Evolutionary conservation across 768 basidiomycete species (phyloP), one percentile per base, ranked within the genome.

Genomic region (Lactarius trivialis): DNA sequence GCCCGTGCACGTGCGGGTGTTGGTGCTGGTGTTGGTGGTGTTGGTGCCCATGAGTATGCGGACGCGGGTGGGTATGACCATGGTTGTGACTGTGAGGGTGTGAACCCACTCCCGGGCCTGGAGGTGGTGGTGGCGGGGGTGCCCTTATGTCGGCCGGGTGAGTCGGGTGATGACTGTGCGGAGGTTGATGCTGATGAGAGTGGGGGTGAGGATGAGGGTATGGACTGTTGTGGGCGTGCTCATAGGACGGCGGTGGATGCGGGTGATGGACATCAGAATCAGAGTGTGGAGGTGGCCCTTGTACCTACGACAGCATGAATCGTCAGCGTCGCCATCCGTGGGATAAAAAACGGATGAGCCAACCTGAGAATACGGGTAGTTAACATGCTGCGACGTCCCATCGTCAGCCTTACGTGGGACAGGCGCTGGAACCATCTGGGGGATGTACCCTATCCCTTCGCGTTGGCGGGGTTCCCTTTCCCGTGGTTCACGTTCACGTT

Each of bases 391-490:
- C 39, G 37, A 57, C 32, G 34, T 21, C 60, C 55, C 64, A 43
- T 64, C 68, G 34, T 61, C 60, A 9, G 53, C 24, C 49, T 52
- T 64, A 51, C 60, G 60, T 21, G 55, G 60, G 30, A 63, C 34
- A 36, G 65, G 56, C 39, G 58, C 61, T 4, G 67, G 65, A 7
- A 65, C 26, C 6, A 58, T 57, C 32, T 30, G 24, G 32, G 56
- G 68, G 30, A 64, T 67, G 28, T 63, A 66, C 12, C 71, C 68
- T 63, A 69, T 67, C 26, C 70, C 70, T 39, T 70, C 68, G 37
- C 66, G 70, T 61, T 68, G 67, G 41, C 60, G 51, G 15, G 64
- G 52, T 39, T 68, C 67, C 67, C 63, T 60, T 51, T 65, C 68
- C 50, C 61, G 60, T 60, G 66, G 48, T 51, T 63, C 66, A 6